These are phyloP conservation scores for Nicotiana benthamiana DNA, from an alignment of 257 asterid genomes.

Conservation along the genomic window DNA sequence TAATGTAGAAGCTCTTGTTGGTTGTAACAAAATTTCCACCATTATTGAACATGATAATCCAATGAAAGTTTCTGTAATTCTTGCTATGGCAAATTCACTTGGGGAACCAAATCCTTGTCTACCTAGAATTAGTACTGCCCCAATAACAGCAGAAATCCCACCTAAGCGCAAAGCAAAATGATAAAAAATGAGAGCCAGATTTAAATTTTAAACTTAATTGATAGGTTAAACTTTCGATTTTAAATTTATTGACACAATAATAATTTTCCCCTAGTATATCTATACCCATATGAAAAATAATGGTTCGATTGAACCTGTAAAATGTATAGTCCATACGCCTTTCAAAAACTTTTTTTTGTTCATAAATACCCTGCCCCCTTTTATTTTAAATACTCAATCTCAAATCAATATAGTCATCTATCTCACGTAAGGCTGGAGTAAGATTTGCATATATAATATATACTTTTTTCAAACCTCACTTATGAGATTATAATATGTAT, in stretches of 20 bases:
- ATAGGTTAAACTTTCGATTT: neutral
- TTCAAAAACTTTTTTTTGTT: no score
- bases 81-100: constrained; percentile 69
- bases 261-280: neutral
- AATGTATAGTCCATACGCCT: neutral
- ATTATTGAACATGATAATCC: constrained; percentile 70
- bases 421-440: no score
- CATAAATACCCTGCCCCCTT: no score
- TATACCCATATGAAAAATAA: neutral
- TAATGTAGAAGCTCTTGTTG: constrained; percentile 65
- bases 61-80: constrained; percentile 73
- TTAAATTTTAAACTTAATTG: neutral
- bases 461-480: no score
- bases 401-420: no score
- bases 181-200: neutral
- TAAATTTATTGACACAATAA: neutral
- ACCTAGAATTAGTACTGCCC: constrained; percentile 67
- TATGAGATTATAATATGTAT: no score
- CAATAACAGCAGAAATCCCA: constrained; percentile 59
- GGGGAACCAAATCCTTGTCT: constrained; percentile 62
- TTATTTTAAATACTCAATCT: no score
- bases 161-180: neutral
- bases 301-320: neutral
- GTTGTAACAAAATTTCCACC: constrained; percentile 68
- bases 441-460: no score